Evolutionary conservation across 306 rosid species (phyloP), one percentile per base, ranked within the genome.

Genomic region (Sophora flavescens): DNA sequence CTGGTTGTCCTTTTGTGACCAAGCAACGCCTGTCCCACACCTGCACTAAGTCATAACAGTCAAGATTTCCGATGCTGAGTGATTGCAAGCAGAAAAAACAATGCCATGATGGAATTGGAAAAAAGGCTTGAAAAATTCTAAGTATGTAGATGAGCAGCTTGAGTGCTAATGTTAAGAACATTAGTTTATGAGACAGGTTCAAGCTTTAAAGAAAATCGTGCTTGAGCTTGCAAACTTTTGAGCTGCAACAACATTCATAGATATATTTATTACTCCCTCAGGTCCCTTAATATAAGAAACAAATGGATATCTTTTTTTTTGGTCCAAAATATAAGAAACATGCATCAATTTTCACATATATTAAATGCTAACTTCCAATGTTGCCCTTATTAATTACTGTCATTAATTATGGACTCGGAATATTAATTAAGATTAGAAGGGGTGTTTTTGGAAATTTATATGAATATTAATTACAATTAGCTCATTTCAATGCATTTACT

Each of bases 1-100:
- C 93, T 32, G 96, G 84, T 79, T 89, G 82, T 72, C 87, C 95
- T 41, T 51, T 90, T 4, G 89, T 13, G 58, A 51, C 78, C 65
- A 92, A 78, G 85, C 97, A 95, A 38, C 96, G 98, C 86, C 97
- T 85, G 83, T 95, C 98, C 97, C 98, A 92, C 72, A 95, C 98
- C 97, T 95, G 79, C 56, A 54, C 50, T 70, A 70, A 36, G 57
- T 68, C 69, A 84, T 45, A 68, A 54, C 77, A 75, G 36, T 50
- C 26, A 62, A 52, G 16, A 60, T 26, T 59, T 67, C 64, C 66
- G 76, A 42, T 4, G 14, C 5, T 17, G 38, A 36, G 75, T 50
- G 52, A 71, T 22, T 60, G 78, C 77, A 79, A 54, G 45, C 75
- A 66, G 41, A 28, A 82, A 80, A 75, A 39, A 41, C 44, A 78